Percentiles rank a stretch among this genome's conserved stretches.
These are phyloP conservation scores for Microdochium paspali DNA, from an alignment of 2,329 filamentous ascomycete species.

Conservation along the genomic window DNA sequence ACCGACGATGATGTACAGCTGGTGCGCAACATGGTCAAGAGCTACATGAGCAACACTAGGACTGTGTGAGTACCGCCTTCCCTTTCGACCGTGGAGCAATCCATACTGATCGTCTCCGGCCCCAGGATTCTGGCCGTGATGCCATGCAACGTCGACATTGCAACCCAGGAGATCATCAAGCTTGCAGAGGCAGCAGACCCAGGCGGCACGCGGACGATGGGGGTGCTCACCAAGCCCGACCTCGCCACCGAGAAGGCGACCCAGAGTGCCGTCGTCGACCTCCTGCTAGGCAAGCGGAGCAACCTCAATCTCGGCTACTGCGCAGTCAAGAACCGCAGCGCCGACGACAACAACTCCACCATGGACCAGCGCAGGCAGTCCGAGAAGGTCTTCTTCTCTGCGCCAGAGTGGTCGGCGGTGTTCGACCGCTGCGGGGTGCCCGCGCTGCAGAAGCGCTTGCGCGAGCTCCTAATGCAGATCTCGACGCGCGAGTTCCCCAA, in stretches of 20 bases:
- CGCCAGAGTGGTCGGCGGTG: conserved; percentile 19
- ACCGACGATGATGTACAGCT: conserved; percentile 5
- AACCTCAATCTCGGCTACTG: conserved; percentile 32
- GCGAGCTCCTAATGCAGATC: conserved; percentile 21
- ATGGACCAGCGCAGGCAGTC: conserved; percentile 12
- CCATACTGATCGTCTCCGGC: too few species aligned
- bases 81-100: too few species aligned
- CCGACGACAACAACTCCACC: conserved; percentile 22
- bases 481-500: conserved; percentile 21
- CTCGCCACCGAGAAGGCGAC: conserved; percentile 29
- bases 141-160: conserved; percentile 28
- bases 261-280: conserved; percentile 23
- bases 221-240: conserved; percentile 51
- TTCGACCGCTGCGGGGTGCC: conserved; percentile 18
- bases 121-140: conserved; percentile 34
- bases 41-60: conserved; percentile 29
- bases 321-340: conserved; percentile 31
- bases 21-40: conserved; percentile 9
- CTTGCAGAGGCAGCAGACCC: conserved; percentile 27
- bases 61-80: conserved; percentile 32
- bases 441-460: conserved; percentile 18
- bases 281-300: conserved; percentile 25
- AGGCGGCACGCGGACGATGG: conserved; percentile 29
- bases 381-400: conserved; percentile 23
- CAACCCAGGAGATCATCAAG: conserved; percentile 29